Base-by-base conservation (phyloP, 768 basidiomycete species). In the Russula abietina region DNA sequence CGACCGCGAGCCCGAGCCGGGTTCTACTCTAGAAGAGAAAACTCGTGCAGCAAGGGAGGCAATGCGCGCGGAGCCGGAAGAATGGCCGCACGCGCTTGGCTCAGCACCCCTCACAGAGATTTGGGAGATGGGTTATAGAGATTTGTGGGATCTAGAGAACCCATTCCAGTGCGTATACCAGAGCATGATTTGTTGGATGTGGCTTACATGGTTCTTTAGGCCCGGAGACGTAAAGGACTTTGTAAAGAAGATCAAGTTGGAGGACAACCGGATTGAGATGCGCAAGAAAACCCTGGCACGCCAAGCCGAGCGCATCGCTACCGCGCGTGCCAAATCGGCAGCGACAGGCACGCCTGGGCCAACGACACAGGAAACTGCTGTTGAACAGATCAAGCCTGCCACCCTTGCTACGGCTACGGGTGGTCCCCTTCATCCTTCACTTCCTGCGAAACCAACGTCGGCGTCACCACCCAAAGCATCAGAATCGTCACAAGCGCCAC, bases 71-170 rank as follows among this genome's bases (percentile, higher is more conserved):
- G 78, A 82, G 4, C 81, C 82, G 17, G 75, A 78, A 55, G 81
- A 84, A 26, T 91, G 87, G 86, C 71, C 79, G 52, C 84, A 85
- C 79, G 75, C 72, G 60, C 78, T 84, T 54, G 91, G 91, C 8
- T 87, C 85, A 48, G 82, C 82, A 61, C 77, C 87, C 1, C 73
- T 92, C 70, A 88, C 88, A 2, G 88, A 91, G 64, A 87, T 91
- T 32, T 93, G 91, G 91, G 82, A 84, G 60, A 84, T 88, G 84
- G 90, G 91, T 17, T 91, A 87, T 69, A 76, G 83, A 64, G 82
- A 83, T 54, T 69, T 89, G 59, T 58, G 68, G 11, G 87, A 91
- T 71, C 72, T 91, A 30, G 78, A 87, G 70, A 81, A 77, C 61
- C 83, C 84, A 12, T 86, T 86, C 79, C 81, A 80, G 89, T 89